Evolutionary conservation across 2,329 filamentous ascomycete genomes (phyloP).

Genomic region (Talaromyces sp.): DNA sequence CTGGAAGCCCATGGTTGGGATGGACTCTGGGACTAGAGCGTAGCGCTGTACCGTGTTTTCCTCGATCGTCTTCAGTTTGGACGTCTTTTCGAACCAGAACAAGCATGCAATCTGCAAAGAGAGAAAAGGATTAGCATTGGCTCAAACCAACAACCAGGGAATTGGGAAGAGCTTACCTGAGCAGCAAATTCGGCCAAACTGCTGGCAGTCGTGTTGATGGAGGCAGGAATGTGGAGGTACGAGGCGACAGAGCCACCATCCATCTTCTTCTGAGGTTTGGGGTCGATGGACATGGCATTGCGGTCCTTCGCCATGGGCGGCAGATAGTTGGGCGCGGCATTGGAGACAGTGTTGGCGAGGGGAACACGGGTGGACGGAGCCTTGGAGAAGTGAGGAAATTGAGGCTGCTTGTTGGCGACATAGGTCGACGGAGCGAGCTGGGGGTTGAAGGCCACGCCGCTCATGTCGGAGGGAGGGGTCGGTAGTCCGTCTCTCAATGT

Average conservation of each 20-base stretch:
- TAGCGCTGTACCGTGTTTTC: slow-evolving; percentile 45
- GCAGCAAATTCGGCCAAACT: slow-evolving; percentile 79
- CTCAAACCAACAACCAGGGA: neutral
- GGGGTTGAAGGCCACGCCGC: slow-evolving; percentile 33
- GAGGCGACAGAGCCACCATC: slow-evolving; percentile 39
- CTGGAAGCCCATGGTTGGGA: slow-evolving; percentile 73
- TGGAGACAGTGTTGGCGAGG: slow-evolving; percentile 12
- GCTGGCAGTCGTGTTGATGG: slow-evolving; percentile 71
- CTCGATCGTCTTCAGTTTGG: slow-evolving; percentile 72
- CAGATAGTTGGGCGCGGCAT: slow-evolving; percentile 7
- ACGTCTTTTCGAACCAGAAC: slow-evolving; percentile 92
- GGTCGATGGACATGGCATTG: slow-evolving; percentile 19
- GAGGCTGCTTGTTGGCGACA: slow-evolving; percentile 2
- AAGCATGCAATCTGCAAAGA: slow-evolving; percentile 75
- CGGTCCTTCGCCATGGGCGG: slow-evolving; percentile 19
- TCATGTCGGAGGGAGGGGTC: slow-evolving; percentile 40
- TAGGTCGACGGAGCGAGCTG: slow-evolving; percentile 6
- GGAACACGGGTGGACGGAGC: slow-evolving; percentile 4
- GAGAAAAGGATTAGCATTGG: neutral
- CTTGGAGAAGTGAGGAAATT: neutral
- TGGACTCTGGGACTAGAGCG: slow-evolving; percentile 65
- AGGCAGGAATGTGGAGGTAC: slow-evolving; percentile 65
- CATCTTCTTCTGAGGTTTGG: slow-evolving; percentile 24
- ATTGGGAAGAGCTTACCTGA: slow-evolving; percentile 50
- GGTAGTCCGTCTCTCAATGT: slow-evolving; percentile 38